phyloP scores from a whole-genome alignment of 1,284 basidiomycete species.

The Phaffia rhodozyma region DNA sequence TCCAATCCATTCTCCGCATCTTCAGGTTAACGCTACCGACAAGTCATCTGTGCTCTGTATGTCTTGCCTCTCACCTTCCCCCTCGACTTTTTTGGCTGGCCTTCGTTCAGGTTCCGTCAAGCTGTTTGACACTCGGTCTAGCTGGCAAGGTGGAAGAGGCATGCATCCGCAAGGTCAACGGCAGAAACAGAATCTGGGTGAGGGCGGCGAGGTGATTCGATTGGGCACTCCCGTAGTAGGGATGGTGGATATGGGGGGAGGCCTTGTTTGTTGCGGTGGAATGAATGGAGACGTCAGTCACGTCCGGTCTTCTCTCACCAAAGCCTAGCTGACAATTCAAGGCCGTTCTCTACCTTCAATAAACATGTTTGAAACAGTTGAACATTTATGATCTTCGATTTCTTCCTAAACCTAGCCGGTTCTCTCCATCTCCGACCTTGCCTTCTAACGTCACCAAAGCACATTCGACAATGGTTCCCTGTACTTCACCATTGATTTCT shows the following conservation, averaged over 20 bases:
- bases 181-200: background rate
- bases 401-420: background rate
- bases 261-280: constrained; percentile 2
- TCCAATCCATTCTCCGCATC: background rate
- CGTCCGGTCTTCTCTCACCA: background rate
- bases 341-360: background rate
- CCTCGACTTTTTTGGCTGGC: constrained; percentile 4
- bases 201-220: background rate
- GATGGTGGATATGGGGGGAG: background rate
- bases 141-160: background rate
- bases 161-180: background rate
- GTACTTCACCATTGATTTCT: background rate
- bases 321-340: background rate
- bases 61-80: background rate
- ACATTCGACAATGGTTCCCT: background rate
- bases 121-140: constrained; percentile 9
- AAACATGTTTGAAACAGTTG: background rate
- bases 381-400: constrained; percentile 14
- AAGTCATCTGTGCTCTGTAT: constrained; percentile 11
- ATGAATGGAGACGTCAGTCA: constrained; percentile 13
- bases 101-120: constrained; percentile 2
- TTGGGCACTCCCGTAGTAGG: constrained; percentile 8
- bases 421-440: background rate
- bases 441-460: background rate
- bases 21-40: constrained; percentile 1